Conservation (phyloP, 2,329 filamentous ascomycete genomes). For the Colletotrichum plurivorum region DNA sequence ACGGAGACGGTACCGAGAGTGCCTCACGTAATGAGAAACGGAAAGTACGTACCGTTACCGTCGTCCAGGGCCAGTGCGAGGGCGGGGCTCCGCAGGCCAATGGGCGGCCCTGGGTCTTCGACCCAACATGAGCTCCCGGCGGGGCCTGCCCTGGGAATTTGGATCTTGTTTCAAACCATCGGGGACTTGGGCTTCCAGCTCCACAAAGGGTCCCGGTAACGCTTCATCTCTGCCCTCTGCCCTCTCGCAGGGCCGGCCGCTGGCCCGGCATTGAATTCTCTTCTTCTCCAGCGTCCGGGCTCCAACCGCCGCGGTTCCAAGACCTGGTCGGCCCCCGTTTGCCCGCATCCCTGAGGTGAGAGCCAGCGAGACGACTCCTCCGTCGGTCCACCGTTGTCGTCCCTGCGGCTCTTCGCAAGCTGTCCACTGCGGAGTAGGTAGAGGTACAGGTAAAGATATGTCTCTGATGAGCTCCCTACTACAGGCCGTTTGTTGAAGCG, state of each 20-base stretch:
- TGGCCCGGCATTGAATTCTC: conserved; percentile 10
- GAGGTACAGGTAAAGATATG: not conserved
- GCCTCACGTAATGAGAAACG: not conserved
- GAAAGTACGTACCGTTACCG: not conserved
- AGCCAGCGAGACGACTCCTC: not conserved
- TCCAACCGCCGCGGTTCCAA: conserved; percentile 14
- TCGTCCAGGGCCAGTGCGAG: not conserved
- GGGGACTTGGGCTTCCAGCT: conserved; percentile 20
- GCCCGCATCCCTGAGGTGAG: conserved; percentile 1
- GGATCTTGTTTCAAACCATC: conserved; percentile 35
- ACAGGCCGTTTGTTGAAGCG: not conserved
- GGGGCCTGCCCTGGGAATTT: conserved; percentile 24
- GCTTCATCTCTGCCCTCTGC: conserved; percentile 20
- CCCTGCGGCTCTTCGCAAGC: no score
- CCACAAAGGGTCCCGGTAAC: conserved; percentile 31
- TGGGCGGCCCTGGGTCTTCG: not conserved
- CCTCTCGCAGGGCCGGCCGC: not conserved
- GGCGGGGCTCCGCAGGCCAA: conserved; percentile 4
- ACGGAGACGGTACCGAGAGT: not conserved
- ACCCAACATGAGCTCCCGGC: conserved; percentile 4
- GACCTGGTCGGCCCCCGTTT: not conserved
- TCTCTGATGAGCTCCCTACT: not conserved
- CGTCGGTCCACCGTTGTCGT: not conserved
- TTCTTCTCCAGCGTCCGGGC: conserved; percentile 21
- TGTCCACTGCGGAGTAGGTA: no score